Conservation (phyloP, 2,329 filamentous ascomycete species). For the Cadophora sp. region DNA sequence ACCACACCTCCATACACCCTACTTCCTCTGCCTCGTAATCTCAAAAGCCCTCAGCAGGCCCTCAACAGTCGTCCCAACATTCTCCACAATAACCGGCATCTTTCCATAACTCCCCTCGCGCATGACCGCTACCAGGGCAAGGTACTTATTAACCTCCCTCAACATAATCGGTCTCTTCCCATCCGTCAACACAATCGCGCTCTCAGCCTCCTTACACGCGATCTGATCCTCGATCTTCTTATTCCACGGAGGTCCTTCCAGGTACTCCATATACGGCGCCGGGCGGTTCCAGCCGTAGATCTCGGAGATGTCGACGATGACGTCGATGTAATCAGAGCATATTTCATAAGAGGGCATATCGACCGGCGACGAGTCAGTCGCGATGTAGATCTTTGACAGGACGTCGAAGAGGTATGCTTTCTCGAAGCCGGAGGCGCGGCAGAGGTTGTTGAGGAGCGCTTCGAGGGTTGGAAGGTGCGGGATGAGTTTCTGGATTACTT, state of each 20-base stretch:
- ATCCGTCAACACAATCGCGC: slow-evolving; percentile 71
- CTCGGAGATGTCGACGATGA: slow-evolving; percentile 96
- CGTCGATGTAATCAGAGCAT: slow-evolving; percentile 97
- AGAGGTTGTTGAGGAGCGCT: slow-evolving; percentile 91
- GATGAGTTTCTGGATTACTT: slow-evolving; percentile 97
- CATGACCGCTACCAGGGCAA: slow-evolving; percentile 86
- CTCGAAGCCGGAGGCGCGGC: slow-evolving; percentile 92
- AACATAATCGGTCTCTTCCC: slow-evolving; percentile 68
- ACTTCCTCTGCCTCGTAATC: slow-evolving; percentile 64
- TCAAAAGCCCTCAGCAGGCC: slow-evolving; percentile 82
- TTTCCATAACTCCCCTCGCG: slow-evolving; percentile 84
- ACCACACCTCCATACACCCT: neutral
- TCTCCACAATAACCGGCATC: slow-evolving; percentile 86
- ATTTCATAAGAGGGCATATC: slow-evolving; percentile 98
- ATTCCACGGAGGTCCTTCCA: slow-evolving; percentile 67
- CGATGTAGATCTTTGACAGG: slow-evolving; percentile 97
- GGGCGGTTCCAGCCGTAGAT: slow-evolving; percentile 83
- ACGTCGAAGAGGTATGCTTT: slow-evolving; percentile 99
- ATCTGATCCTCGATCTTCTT: slow-evolving; percentile 70
- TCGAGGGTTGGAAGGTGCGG: slow-evolving; percentile 92
- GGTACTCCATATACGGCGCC: slow-evolving; percentile 58
- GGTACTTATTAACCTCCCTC: slow-evolving; percentile 74
- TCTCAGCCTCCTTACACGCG: slow-evolving; percentile 70
- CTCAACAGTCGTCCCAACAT: slow-evolving; percentile 81
- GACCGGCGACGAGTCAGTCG: slow-evolving; percentile 89